Base-by-base conservation (phyloP, 1,139 yeast species). In the Yamadazyma sp. region DNA sequence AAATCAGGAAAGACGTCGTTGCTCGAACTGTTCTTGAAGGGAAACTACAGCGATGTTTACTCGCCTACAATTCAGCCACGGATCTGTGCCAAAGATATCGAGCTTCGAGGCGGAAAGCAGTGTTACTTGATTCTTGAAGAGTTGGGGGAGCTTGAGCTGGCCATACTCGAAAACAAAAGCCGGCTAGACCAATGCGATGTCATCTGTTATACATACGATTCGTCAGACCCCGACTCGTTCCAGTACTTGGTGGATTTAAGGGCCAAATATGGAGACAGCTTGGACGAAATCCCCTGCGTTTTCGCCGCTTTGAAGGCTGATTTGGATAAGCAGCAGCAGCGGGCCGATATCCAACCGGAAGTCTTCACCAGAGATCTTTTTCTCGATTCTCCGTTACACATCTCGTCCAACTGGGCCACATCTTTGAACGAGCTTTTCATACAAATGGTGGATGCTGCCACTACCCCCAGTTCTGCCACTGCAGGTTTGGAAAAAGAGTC, bases 231-330 rank as follows among this genome's bases (percentile, higher is more conserved):
- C 0, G 95, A 91, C 41, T 87, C 96, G 38, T 92, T 92, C 61
- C 87, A 89, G 40, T 83, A 87, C 56, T 66, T 91, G 40, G 83
- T 86, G 22, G 85, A 86, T 22, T 61, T 89, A 20, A 68, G 89
- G 18, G 66, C 72, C 34, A 74, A 70, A 44, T 79, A 83, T 53
- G 75, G 80, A 0, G 66, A 69, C 30, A 40, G 51, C 12, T 64
- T 91, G 30, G 83, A 81, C 51, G 79, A 79, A 39, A 67, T 91
- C 2, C 98, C 98, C 0, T 77, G 87, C 4, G 83, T 91, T 0
- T 87, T 83, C 56, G 98, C 89, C 1, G 98, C 96, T 0, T 66
- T 89, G 22, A 92, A 92, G 56, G 98, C 98, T 0, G 98, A 92
- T 60, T 69, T 89, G 33, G 98, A 92, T 59, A 82, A 95, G 49